Evolutionary conservation across 441 rosid genomes (phyloP).

Genomic region (Geranium incanum): DNA sequence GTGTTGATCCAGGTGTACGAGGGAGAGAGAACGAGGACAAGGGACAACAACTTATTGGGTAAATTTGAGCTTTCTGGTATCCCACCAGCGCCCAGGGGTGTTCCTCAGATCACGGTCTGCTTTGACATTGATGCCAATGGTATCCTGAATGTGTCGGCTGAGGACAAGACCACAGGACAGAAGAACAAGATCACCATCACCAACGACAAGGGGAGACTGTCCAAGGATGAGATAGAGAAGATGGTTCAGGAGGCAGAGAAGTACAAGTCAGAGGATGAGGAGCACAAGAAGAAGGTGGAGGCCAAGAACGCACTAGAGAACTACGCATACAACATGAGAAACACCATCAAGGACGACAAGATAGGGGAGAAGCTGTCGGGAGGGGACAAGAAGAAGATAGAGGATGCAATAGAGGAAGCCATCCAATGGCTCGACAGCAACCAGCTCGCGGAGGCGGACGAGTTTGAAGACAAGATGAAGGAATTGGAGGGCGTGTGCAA

Average conservation of each 20-base stretch:
- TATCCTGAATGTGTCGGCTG: conserved; percentile 49
- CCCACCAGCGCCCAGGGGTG: conserved; percentile 42
- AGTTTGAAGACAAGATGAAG: conserved; percentile 59
- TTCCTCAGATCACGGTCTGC: conserved; percentile 25
- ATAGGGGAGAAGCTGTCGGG: conserved; percentile 38
- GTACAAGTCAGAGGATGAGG: conserved; percentile 27
- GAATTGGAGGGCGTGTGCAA: conserved; percentile 53
- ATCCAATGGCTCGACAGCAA: conserved; percentile 49
- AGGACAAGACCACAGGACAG: conserved; percentile 59
- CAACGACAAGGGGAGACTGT: conserved; percentile 52
- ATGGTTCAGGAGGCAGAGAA: conserved; percentile 60
- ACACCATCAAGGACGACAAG: conserved; percentile 53
- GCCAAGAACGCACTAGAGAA: conserved; percentile 54
- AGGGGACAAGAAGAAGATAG: conserved; percentile 53
- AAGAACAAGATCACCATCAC: conserved; percentile 62
- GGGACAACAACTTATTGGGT: conserved; percentile 56
- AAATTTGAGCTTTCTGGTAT: conserved; percentile 46
- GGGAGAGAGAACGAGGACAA: conserved; percentile 55
- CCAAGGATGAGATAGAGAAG: conserved; percentile 54
- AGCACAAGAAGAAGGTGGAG: conserved; percentile 48
- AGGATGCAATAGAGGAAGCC: conserved; percentile 44
- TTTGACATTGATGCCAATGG: too few species aligned
- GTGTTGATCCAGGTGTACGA: conserved; percentile 56
- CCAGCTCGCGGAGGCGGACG: conserved; percentile 52
- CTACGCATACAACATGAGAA: conserved; percentile 53